Evolutionary conservation across 176 grass and related monocot species (phyloP).

Genomic region (Eleusine indica): DNA sequence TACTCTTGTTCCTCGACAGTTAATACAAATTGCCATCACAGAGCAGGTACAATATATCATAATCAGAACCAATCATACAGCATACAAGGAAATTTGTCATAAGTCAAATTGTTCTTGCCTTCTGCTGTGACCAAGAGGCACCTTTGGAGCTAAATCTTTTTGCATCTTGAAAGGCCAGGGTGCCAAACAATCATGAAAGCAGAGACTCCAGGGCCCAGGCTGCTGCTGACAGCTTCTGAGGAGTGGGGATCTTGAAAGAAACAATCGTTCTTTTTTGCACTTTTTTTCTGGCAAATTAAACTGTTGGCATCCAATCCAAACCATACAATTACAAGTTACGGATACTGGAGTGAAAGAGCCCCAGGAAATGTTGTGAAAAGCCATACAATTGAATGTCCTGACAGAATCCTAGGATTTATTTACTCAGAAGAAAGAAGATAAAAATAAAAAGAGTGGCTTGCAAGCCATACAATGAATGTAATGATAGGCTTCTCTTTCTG

Average conservation of each 20-base stretch:
- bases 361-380: too few species aligned
- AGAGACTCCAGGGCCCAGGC: not conserved
- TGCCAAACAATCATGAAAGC: not conserved
- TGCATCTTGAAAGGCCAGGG: constrained; percentile 38
- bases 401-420: constrained; percentile 25
- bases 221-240: constrained; percentile 1
- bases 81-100: not conserved
- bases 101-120: constrained; percentile 14
- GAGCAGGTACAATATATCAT: not conserved
- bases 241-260: constrained; percentile 32
- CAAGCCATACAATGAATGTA: constrained; percentile 14
- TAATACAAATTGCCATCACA: not conserved
- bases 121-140: constrained; percentile 33
- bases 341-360: too few species aligned
- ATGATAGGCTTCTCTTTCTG: constrained; percentile 24
- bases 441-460: not conserved
- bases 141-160: constrained; percentile 26
- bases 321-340: not conserved
- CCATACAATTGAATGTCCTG: not conserved
- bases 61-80: not conserved
- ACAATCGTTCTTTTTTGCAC: not conserved
- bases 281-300: not conserved
- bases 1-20: not conserved
- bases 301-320: constrained; percentile 25
- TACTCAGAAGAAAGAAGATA: too few species aligned